phyloP scores from a whole-genome alignment of 495 filamentous ascomycete genomes.

The Penicillium dipodomyicola region DNA sequence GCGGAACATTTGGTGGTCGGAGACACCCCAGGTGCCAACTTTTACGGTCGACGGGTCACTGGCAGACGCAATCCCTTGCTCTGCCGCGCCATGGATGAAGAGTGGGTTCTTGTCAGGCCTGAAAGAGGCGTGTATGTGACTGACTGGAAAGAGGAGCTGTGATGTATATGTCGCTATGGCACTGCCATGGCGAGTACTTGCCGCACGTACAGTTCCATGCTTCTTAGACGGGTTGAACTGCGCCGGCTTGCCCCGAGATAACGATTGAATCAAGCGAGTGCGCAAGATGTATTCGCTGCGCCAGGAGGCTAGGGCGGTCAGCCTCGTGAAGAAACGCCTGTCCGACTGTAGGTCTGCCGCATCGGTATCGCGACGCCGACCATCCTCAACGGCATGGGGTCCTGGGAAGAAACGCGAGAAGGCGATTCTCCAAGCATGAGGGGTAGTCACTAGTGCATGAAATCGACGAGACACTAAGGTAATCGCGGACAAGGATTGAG shows the following conservation, averaged over 20 bases:
- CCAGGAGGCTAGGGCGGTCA: conserved; percentile 82
- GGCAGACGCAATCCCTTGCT: conserved; percentile 66
- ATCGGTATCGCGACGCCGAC: conserved; percentile 23
- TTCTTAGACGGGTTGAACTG: conserved; percentile 53
- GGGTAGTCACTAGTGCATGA: conserved; percentile 76
- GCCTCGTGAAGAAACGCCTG: conserved; percentile 70
- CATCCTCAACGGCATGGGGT: conserved; percentile 48
- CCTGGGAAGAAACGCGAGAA: conserved; percentile 88
- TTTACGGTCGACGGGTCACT: conserved; percentile 76
- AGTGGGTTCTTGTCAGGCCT: conserved; percentile 67
- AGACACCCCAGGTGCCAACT: conserved; percentile 79
- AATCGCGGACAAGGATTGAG: conserved; percentile 71
- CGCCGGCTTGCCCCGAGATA: conserved; percentile 72
- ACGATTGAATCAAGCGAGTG: conserved; percentile 77
- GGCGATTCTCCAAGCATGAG: conserved; percentile 86
- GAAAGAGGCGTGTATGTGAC: conserved; percentile 72
- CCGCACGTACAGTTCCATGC: conserved; percentile 46
- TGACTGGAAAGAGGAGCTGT: conserved; percentile 69
- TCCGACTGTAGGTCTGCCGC: conserved; percentile 58
- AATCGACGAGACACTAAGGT: conserved; percentile 83
- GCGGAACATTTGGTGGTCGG: conserved; percentile 67
- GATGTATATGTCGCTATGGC: conserved; percentile 77
- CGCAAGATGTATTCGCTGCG: conserved; percentile 87
- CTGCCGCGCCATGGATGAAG: conserved; percentile 77
- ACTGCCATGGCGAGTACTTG: conserved; percentile 51